Conservation (phyloP, 495 filamentous ascomycete species). For the Penicillium riverlandense region DNA sequence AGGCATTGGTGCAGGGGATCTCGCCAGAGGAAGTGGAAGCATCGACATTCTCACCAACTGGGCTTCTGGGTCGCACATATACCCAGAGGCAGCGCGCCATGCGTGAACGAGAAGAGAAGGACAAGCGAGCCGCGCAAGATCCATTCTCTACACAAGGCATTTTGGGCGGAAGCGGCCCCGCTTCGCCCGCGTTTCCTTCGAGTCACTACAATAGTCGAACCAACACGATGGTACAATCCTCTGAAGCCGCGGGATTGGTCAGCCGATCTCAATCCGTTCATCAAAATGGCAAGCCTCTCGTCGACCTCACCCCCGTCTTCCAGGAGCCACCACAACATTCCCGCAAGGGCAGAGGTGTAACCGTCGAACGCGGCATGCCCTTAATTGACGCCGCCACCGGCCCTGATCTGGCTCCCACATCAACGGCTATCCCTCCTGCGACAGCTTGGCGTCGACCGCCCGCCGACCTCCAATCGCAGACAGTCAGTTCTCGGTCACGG, state of each 20-base stretch:
- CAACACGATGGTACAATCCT: constrained; percentile 29
- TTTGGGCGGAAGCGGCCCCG: constrained; percentile 6
- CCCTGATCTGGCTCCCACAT: constrained; percentile 31
- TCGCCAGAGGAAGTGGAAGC: constrained; percentile 21
- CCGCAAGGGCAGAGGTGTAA: constrained; percentile 61
- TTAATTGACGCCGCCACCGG: constrained; percentile 63
- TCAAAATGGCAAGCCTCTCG: constrained; percentile 51
- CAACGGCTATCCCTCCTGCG: constrained; percentile 43
- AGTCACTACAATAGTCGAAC: constrained; percentile 21
- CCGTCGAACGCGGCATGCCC: constrained; percentile 48
- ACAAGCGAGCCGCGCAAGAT: constrained; percentile 23
- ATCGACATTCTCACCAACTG: constrained; percentile 45
- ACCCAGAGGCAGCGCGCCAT: constrained; percentile 51
- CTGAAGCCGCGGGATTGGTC: constrained; percentile 13
- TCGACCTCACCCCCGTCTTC: constrained; percentile 71
- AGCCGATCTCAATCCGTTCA: constrained; percentile 25
- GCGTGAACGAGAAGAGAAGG: constrained; percentile 44
- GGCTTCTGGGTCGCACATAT: constrained; percentile 59
- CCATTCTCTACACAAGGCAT: constrained; percentile 17
- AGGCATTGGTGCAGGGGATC: constrained; percentile 8
- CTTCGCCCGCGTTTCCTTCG: background rate
- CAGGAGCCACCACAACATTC: constrained; percentile 65
- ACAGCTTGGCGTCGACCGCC: constrained; percentile 44
- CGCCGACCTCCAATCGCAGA: constrained; percentile 10
- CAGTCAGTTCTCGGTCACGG: constrained; percentile 13